Evolutionary conservation across 352 stramenopile genomes (phyloP), one percentile per base, ranked within the genome.

Genomic region (Phytophthora cactorum): DNA sequence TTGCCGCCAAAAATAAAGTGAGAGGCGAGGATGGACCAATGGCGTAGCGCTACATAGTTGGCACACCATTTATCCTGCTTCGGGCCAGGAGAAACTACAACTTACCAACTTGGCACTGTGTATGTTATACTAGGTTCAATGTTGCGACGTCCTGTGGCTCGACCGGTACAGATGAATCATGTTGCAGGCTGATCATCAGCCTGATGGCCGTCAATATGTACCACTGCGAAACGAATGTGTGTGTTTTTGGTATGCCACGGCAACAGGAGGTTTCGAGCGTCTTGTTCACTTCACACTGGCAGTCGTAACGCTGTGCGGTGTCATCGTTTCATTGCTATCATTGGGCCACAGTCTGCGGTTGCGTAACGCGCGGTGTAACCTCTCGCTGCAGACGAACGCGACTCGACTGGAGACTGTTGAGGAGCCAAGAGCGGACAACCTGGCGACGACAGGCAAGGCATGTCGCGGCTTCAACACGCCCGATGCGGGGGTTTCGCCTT

Each of bases 401-500:
- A 54, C 10, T 61, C n/a, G 31, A 49, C 28, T 52, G 36, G 53
- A 60, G 43, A 51, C 11, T 56, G 15, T 34, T 15, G 49, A 5
- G 3, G 29, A 22, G n/a, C 4, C 28, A 11, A 34, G 28, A 44
- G 54, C 28, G 22, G 39, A 52, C 53, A 58, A 68, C 25, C 52
- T 8, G 12, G 31, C 36, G 22, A 55, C 60, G 60, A 74, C 68
- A 66, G 66, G 54, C 60, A 54, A 63, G 38, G 36, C 57, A 63
- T 55, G 45, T 62, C 56, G 56, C 43, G 45, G 31, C 52, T 63
- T 68, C 52, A 59, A 59, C 50, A 68, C 58, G 31, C 14, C 29
- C n/a, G 11, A 11, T 12, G 2, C 29, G 59, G 45, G 51, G 45
- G 68, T 75, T 75, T 69, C 68, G 25, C 12, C 28, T 10, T 72